These are phyloP conservation scores for Zymoseptoria crescenta DNA, from an alignment of 2,329 filamentous ascomycete genomes.

Conservation along the genomic window DNA sequence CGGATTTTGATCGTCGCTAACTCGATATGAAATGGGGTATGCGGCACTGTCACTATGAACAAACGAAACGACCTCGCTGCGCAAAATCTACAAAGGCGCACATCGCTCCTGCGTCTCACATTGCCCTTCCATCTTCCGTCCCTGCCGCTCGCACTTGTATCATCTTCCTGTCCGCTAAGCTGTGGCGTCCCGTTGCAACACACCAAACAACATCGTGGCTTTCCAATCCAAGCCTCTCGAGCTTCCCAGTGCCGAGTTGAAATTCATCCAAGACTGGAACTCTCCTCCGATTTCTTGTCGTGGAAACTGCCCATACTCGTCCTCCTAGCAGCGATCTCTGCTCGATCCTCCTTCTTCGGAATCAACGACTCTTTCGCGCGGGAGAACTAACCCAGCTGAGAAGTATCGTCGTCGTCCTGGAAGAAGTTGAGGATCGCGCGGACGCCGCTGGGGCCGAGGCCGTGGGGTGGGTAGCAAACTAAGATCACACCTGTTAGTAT, in stretches of 20 bases:
- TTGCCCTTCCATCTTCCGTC: background rate
- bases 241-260: too few species aligned
- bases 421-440: slow-evolving; percentile 88
- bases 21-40: background rate
- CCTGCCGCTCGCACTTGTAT: background rate
- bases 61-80: background rate
- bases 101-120: background rate
- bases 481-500: slow-evolving; percentile 5
- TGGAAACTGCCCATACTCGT: background rate
- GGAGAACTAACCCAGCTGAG: slow-evolving; percentile 12
- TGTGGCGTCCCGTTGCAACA: background rate
- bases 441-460: slow-evolving; percentile 71
- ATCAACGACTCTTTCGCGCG: background rate
- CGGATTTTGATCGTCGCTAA: background rate
- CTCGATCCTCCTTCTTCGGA: background rate
- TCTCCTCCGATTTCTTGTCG: background rate
- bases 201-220: too few species aligned
- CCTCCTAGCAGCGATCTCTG: background rate
- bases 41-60: background rate
- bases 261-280: background rate
- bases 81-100: background rate
- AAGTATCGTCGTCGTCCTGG: slow-evolving; percentile 45
- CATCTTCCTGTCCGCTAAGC: background rate
- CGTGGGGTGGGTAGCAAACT: slow-evolving; percentile 82
- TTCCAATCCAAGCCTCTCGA: too few species aligned